phyloP scores from a whole-genome alignment of 2,329 filamentous ascomycete genomes.

The Pestalotiopsis fici region DNA sequence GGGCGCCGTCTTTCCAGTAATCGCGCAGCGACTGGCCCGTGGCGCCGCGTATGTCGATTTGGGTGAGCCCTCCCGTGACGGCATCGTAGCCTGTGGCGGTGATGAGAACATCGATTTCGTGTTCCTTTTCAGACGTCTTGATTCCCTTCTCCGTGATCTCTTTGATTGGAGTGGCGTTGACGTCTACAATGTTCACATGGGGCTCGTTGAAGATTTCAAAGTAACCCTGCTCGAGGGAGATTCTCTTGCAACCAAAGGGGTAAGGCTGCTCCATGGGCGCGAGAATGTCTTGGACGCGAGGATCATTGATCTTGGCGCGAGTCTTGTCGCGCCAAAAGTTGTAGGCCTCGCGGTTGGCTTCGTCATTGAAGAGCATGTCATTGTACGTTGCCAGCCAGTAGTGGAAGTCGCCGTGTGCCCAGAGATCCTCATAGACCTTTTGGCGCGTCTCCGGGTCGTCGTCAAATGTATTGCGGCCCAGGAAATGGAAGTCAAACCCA shows the following conservation, averaged over 20 bases:
- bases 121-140: slow-evolving; percentile 16
- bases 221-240: slow-evolving; percentile 22
- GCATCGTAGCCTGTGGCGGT: slow-evolving; percentile 43
- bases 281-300: slow-evolving; percentile 45
- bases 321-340: slow-evolving; percentile 54
- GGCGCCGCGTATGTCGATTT: slow-evolving; percentile 35
- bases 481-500: slow-evolving; percentile 59
- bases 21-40: slow-evolving; percentile 30
- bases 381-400: slow-evolving; percentile 55
- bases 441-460: slow-evolving; percentile 49
- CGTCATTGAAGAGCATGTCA: slow-evolving; percentile 43
- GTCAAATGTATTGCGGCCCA: slow-evolving; percentile 55
- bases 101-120: slow-evolving; percentile 29
- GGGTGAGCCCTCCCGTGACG: slow-evolving; percentile 36
- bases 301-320: slow-evolving; percentile 46
- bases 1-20: slow-evolving; percentile 28
- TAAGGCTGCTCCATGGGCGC: slow-evolving; percentile 51
- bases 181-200: slow-evolving; percentile 30
- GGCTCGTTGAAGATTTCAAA: slow-evolving; percentile 30
- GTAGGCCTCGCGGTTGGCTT: slow-evolving; percentile 52
- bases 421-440: slow-evolving; percentile 47
- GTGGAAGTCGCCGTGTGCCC: slow-evolving; percentile 51
- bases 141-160: slow-evolving; percentile 19
- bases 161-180: slow-evolving; percentile 18
- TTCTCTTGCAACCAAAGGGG: slow-evolving; percentile 53